phyloP scores from a whole-genome alignment of 73 alveolate genomes.

The Symbiodinium pilosum region DNA sequence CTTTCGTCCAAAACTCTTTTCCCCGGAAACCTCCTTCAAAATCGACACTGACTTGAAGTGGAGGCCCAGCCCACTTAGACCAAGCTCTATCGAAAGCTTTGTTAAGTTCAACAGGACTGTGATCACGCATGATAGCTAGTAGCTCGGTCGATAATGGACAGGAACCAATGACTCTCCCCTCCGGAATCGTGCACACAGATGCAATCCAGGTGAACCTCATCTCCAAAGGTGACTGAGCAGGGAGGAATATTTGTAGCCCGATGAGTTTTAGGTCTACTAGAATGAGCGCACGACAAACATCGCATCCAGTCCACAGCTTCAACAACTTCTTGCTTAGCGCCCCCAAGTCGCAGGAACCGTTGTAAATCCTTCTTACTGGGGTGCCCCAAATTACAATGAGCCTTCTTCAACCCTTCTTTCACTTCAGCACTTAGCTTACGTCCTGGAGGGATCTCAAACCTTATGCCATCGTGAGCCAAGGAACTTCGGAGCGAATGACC shows the following conservation, averaged over 20 bases:
- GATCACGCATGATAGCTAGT: not conserved
- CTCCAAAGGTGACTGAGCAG: not conserved
- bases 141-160: constrained; percentile 27
- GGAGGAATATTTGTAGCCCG: not conserved
- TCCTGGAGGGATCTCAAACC: constrained; percentile 8
- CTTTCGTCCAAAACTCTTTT: not conserved
- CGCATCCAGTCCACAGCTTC: not conserved
- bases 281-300: not conserved
- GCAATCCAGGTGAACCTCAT: constrained; percentile 35
- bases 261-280: not conserved
- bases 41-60: not conserved
- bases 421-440: not conserved
- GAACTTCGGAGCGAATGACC: not conserved
- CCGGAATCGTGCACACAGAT: not conserved
- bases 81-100: not conserved
- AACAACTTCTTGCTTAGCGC: not conserved
- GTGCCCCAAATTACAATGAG: constrained; percentile 10
- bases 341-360: not conserved
- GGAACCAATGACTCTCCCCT: not conserved
- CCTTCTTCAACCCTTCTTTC: not conserved
- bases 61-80: constrained; percentile 2
- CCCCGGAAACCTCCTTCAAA: constrained; percentile 17
- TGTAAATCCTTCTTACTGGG: not conserved
- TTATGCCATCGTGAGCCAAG: not conserved
- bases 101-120: not conserved